Percentiles rank a stretch among this genome's conserved stretches.
These are phyloP conservation scores for Kwoniella shandongensis DNA, from an alignment of 768 basidiomycete genomes.

Conservation along the genomic window DNA sequence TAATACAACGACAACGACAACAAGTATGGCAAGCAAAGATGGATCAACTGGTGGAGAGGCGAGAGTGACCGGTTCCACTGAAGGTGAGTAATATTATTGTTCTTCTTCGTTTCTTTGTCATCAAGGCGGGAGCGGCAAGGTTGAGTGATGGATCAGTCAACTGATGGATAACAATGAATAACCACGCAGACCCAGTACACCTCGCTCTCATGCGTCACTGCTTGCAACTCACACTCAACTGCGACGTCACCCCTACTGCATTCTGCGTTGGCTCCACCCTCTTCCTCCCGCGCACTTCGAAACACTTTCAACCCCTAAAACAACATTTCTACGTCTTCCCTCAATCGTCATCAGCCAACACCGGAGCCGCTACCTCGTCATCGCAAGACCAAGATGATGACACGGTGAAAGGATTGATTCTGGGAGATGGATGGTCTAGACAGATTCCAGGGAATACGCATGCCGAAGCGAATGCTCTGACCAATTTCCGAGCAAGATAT, in stretches of 20 bases:
- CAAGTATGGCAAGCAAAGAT: constrained; percentile 1
- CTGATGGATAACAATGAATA: too few species aligned
- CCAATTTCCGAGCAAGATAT: constrained; percentile 63
- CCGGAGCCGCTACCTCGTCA: too few species aligned
- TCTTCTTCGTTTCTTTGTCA: too few species aligned
- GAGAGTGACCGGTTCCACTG: constrained; percentile 9
- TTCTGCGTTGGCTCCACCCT: constrained; percentile 51
- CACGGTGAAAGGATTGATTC: constrained; percentile 56
- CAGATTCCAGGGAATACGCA: constrained; percentile 91
- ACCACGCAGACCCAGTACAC: constrained; percentile 33
- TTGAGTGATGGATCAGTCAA: too few species aligned
- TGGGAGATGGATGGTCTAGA: constrained; percentile 83
- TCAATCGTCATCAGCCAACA: background rate
- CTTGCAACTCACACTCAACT: constrained; percentile 39
- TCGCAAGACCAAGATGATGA: background rate
- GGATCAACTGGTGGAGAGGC: constrained; percentile 6
- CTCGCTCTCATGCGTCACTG: constrained; percentile 45
- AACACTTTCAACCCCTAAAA: constrained; percentile 20
- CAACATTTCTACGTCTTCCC: constrained; percentile 32
- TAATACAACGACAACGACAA: too few species aligned
- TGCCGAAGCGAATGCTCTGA: constrained; percentile 89
- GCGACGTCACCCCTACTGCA: constrained; percentile 43
- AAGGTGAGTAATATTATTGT: constrained; percentile 5
- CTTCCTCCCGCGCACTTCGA: constrained; percentile 42
- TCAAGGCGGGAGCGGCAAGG: too few species aligned